Base-by-base conservation (phyloP, 768 basidiomycete species). In the Serendipita sp. region DNA sequence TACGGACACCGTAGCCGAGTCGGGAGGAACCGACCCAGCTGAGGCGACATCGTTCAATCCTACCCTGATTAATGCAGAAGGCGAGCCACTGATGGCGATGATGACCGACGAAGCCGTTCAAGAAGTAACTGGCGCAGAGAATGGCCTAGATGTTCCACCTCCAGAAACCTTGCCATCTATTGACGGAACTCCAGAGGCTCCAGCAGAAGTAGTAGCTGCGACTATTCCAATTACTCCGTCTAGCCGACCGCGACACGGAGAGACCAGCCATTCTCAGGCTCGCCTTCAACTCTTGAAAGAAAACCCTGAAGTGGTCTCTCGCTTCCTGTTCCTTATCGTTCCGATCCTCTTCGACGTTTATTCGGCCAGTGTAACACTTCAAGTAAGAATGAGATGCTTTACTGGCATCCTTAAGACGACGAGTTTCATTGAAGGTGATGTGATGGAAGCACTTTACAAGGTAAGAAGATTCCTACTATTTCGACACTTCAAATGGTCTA, bases 341-440 rank as follows among this genome's bases (percentile, higher is more conserved):
- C 96, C 96, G 0, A 92, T 96, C 64, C 81, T 99, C 64, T 86
- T 98, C 66, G 96, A 98, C 70, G 94, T 99, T n/a, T 98, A 97
- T 74, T 89, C 94, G n/a, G 95, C 96, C 35, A 96, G 92, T 72
- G 94, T 98, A 32, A 85, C 86, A 58, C 83, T 86, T 0, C 84
- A 89, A 2, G 85, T 98, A 10, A 81, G 96, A 66, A 83, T 88
- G 47, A 94, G 95, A 76, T 91, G 92, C 0, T 77, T 98, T 67
- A 88, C 86, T 0, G 92, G 88, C 1, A 70, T 98, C 60, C 75
- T 96, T 68, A 96, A 97, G 73, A 92, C 95, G 2, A 84, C 95
- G 65, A 88, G 90, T 67, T 98, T 93, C 74, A 78, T 91, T 53
- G 86, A 91, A 64, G 80, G 82, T 2, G 85, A 86, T 3, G 86